These are phyloP conservation scores for Aspergillus heteromorphus DNA, from an alignment of 495 filamentous ascomycete species.

Conservation along the genomic window DNA sequence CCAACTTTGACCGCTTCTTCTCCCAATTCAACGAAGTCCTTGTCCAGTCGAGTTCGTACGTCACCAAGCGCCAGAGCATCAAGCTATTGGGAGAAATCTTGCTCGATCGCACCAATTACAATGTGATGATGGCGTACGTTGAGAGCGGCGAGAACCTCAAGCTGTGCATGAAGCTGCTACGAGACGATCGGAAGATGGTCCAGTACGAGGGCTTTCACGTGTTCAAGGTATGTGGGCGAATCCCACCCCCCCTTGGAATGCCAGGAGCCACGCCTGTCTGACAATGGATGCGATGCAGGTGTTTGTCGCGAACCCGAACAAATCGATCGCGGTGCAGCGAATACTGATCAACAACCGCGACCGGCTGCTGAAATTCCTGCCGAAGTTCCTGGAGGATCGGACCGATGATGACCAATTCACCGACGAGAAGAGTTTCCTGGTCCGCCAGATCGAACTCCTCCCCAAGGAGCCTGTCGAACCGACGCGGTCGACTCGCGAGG, in stretches of 20 bases:
- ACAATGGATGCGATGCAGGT: constrained; percentile 49
- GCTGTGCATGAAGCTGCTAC: constrained; percentile 92
- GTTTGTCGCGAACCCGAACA: constrained; percentile 96
- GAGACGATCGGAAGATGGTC: constrained; percentile 96
- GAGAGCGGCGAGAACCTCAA: constrained; percentile 93
- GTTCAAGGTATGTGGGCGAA: constrained; percentile 67
- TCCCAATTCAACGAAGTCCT: constrained; percentile 81
- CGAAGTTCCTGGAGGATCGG: constrained; percentile 87
- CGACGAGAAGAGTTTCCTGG: constrained; percentile 93
- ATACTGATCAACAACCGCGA: constrained; percentile 96
- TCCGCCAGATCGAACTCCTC: constrained; percentile 85
- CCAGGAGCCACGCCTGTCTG: constrained; percentile 9
- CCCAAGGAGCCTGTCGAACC: constrained; percentile 60
- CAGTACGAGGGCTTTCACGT: constrained; percentile 99
- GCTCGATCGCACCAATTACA: constrained; percentile 92
- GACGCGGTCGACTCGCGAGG: constrained; percentile 25
- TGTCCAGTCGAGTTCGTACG: constrained; percentile 88
- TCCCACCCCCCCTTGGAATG: not conserved
- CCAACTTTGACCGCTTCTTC: constrained; percentile 92
- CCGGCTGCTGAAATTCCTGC: constrained; percentile 79
- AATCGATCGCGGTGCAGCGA: constrained; percentile 86
- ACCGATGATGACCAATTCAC: constrained; percentile 98
- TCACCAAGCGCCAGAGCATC: constrained; percentile 97
- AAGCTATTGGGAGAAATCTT: constrained; percentile 94
- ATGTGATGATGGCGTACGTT: constrained; percentile 95